Conservation (phyloP, 2,329 filamentous ascomycete genomes). For the Dothistroma pini region DNA sequence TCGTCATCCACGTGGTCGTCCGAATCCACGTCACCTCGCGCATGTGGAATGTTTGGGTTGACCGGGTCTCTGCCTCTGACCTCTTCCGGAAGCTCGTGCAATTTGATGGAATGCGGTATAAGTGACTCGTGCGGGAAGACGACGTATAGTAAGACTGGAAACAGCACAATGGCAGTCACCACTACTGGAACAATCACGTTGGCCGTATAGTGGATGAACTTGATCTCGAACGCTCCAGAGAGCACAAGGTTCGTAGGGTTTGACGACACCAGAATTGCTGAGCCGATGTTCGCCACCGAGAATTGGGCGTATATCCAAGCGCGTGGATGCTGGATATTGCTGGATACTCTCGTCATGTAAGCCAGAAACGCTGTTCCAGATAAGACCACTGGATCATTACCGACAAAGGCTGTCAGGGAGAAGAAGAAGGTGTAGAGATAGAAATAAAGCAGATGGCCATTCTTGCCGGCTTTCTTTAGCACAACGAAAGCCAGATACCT, state of each 20-base stretch:
- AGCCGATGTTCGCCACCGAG: constrained; percentile 68
- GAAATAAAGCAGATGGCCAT: constrained; percentile 66
- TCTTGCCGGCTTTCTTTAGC: constrained; percentile 61
- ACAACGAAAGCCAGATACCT: constrained; percentile 68
- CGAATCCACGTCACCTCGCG: background rate
- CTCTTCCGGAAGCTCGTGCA: constrained; percentile 63
- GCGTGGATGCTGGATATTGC: constrained; percentile 65
- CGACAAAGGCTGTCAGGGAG: constrained; percentile 62
- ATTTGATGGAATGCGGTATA: constrained; percentile 63
- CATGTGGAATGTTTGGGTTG: constrained; percentile 68
- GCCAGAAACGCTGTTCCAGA: constrained; percentile 71
- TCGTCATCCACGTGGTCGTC: background rate
- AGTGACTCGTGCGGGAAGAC: constrained; percentile 62
- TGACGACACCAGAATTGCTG: constrained; percentile 71
- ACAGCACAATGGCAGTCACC: constrained; percentile 63
- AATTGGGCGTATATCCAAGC: constrained; percentile 74
- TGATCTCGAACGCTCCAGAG: constrained; percentile 67
- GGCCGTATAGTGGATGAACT: constrained; percentile 70
- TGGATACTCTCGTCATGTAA: constrained; percentile 72
- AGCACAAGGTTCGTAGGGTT: constrained; percentile 75
- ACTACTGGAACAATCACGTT: constrained; percentile 73
- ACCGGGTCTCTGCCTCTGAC: constrained; percentile 55
- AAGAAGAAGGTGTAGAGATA: constrained; percentile 74
- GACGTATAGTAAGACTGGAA: constrained; percentile 66
- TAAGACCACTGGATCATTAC: constrained; percentile 71